Evolutionary conservation across 129 eudicot genomes (phyloP).

Genomic region (Pittosporum tobira): DNA sequence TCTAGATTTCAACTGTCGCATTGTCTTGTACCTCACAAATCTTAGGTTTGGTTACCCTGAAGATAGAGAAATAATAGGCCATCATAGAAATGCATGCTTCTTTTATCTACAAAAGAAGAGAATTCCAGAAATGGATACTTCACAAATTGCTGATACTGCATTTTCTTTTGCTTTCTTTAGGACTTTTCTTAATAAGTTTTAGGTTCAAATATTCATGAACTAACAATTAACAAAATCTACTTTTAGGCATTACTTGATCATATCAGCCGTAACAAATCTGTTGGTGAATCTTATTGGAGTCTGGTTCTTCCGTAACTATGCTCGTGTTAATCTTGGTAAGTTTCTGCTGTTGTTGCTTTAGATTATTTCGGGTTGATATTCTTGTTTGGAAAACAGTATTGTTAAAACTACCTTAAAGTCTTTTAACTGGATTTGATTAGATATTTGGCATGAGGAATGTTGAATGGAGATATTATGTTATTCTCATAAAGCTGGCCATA

Average conservation of each 20-base stretch:
- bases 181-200: neutral
- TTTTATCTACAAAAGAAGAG: neutral
- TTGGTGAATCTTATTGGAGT: conserved; percentile 93
- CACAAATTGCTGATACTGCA: neutral
- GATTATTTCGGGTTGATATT: neutral
- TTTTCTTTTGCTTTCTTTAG: neutral
- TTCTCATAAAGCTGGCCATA: neutral
- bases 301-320: conserved; percentile 98
- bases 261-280: conserved; percentile 86
- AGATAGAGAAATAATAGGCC: too few species aligned
- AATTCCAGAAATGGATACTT: neutral
- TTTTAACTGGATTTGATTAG: too few species aligned
- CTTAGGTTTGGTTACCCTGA: neutral
- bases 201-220: conserved; percentile 3
- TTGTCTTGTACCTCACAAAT: neutral
- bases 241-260: conserved; percentile 80
- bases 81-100: neutral
- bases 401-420: neutral
- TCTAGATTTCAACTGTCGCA: neutral
- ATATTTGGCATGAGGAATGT: too few species aligned
- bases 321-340: conserved; percentile 82
- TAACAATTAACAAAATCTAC: conserved; percentile 8
- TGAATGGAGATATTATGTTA: neutral
- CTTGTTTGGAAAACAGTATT: neutral
- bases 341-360: conserved; percentile 8